A percentile compares a stretch with the other conserved stretches of the same genome.
These are phyloP conservation scores for Trichopus zeylanicus DNA, from an alignment of 116 monocot species.

Conservation along the genomic window DNA sequence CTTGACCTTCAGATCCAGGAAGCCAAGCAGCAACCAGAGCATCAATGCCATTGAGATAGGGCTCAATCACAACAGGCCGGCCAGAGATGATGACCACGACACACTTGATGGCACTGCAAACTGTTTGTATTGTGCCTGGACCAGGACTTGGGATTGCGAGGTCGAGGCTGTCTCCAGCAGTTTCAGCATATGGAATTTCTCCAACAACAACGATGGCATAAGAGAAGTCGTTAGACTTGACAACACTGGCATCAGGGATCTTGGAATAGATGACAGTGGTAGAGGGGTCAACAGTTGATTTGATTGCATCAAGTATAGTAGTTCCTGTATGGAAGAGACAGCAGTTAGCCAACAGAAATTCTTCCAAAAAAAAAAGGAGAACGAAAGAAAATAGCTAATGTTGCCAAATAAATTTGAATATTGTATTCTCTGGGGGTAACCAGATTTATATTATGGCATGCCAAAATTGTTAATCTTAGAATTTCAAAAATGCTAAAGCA, in stretches of 20 bases:
- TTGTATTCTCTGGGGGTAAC: too few relatives aligned
- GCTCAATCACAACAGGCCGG: constrained; percentile 17
- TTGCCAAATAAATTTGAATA: too few relatives aligned
- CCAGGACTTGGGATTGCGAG: constrained; percentile 9
- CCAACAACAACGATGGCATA: constrained; percentile 24
- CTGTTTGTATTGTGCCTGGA: constrained; percentile 7
- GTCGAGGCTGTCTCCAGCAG: constrained; percentile 8
- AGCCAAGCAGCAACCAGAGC: constrained; percentile 31
- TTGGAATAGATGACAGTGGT: constrained; percentile 23
- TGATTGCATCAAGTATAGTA: constrained; percentile 32
- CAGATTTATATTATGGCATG: too few relatives aligned
- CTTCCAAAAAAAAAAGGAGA: too few relatives aligned
- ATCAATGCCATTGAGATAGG: constrained; percentile 5
- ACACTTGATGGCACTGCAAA: constrained; percentile 13
- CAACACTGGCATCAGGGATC: constrained; percentile 7
- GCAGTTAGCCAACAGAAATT: too few relatives aligned
- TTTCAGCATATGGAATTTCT: constrained; percentile 18
- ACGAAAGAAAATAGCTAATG: too few relatives aligned
- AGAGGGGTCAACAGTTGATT: constrained; percentile 23
- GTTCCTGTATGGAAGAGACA: constrained; percentile 22
- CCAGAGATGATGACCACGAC: constrained; percentile 11
- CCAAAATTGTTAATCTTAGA: too few relatives aligned
- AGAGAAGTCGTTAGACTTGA: constrained; percentile 4
- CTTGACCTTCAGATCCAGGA: constrained; percentile 23
- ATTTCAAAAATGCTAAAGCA: too few relatives aligned